Percentiles rank a stretch among this genome's conserved stretches.
Evolutionary conservation across 768 basidiomycete species (phyloP).

Genomic region (Strobilomyces confusus): DNA sequence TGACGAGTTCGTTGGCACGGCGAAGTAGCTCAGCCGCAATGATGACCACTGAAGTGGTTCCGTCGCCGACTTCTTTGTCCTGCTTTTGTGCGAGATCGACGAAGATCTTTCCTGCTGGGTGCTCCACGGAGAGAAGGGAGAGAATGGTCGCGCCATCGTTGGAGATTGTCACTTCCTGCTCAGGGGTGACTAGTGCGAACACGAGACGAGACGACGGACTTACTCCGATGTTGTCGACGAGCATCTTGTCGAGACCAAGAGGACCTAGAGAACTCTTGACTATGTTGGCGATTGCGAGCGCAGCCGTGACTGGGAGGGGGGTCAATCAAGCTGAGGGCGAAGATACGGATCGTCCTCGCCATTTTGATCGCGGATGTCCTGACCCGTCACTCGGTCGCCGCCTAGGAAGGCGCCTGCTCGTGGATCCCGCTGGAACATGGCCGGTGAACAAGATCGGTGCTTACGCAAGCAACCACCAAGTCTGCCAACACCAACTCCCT

Average conservation of each 20-base stretch:
- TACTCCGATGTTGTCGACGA: conserved; percentile 96
- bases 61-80: conserved; percentile 99
- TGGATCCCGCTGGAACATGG: conserved; percentile 89
- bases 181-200: conserved; percentile 9
- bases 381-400: conserved; percentile 89
- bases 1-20: conserved; percentile 95
- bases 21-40: conserved; percentile 96
- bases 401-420: conserved; percentile 90
- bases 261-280: conserved; percentile 96
- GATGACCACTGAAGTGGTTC: conserved; percentile 97
- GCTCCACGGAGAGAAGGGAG: conserved; percentile 87
- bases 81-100: conserved; percentile 99
- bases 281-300: conserved; percentile 94
- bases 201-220: conserved; percentile 24
- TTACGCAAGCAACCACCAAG: neutral
- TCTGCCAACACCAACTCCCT: neutral
- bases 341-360: conserved; percentile 42
- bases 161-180: conserved; percentile 96
- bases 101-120: conserved; percentile 95
- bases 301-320: conserved; percentile 72
- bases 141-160: conserved; percentile 99
- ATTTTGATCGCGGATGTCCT: conserved; percentile 96
- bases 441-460: conserved; percentile 7
- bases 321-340: neutral
- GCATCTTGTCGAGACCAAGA: conserved; percentile 93